Conservation (phyloP, 768 basidiomycete species). For the Termitomyces sp. region DNA sequence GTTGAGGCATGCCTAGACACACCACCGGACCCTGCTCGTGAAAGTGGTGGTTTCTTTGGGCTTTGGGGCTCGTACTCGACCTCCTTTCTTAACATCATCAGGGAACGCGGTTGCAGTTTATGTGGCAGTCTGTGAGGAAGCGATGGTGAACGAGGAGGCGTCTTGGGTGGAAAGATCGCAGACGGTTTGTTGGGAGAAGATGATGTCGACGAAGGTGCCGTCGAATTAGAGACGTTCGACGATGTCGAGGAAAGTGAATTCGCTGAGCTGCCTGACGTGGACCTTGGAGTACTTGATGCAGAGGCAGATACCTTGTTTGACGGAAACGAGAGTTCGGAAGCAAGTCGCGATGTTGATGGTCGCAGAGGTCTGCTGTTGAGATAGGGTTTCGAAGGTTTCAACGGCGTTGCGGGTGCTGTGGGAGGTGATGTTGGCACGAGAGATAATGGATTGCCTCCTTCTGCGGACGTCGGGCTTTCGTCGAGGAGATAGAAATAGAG, state of each 20-base stretch:
- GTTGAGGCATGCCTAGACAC: slow-evolving; percentile 15
- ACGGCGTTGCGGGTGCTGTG: slow-evolving; percentile 39
- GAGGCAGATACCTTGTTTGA: slow-evolving; percentile 18
- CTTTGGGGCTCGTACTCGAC: slow-evolving; percentile 74
- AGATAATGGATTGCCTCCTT: slow-evolving; percentile 14
- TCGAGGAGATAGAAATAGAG: slow-evolving; percentile 93
- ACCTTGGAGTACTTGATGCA: slow-evolving; percentile 33
- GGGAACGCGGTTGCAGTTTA: slow-evolving; percentile 42
- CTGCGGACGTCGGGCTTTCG: slow-evolving; percentile 47
- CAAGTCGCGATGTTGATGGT: slow-evolving; percentile 39
- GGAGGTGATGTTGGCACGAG: slow-evolving; percentile 27
- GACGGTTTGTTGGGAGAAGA: slow-evolving; percentile 49
- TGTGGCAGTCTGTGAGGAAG: slow-evolving; percentile 23
- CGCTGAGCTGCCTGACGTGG: slow-evolving; percentile 41
- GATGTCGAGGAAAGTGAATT: slow-evolving; percentile 43
- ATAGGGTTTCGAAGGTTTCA: slow-evolving; percentile 39
- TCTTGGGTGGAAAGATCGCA: slow-evolving; percentile 23
- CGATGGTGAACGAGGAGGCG: slow-evolving; percentile 28
- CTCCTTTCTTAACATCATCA: slow-evolving; percentile 69
- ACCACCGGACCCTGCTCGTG: slow-evolving; percentile 18
- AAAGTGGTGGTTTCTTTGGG: slow-evolving; percentile 49
- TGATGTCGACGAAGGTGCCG: slow-evolving; percentile 34
- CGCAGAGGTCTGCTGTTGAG: slow-evolving; percentile 34
- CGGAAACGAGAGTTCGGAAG: slow-evolving; percentile 32
- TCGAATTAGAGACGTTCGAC: slow-evolving; percentile 40